Percentiles rank a stretch among this genome's conserved stretches.
Conservation (phyloP, 140 eudicot genomes). For the Cichorium intybus region DNA sequence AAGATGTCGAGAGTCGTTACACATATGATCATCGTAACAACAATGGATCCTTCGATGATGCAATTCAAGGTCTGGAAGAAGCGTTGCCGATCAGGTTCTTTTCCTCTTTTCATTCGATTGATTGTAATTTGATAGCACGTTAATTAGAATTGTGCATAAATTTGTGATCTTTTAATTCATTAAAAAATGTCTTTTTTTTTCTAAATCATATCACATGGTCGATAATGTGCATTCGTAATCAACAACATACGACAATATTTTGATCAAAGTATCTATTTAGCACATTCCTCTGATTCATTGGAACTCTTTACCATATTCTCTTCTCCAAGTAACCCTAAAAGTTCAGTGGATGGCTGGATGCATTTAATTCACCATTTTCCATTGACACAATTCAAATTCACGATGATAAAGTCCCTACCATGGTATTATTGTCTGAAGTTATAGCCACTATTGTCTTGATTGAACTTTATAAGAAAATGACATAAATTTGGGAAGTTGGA, state of each 20-base stretch:
- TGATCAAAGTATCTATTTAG: background rate
- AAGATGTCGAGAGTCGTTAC: conserved; percentile 43
- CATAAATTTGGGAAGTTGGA: background rate
- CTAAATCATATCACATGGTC: background rate
- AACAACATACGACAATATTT: background rate
- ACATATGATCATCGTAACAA: background rate
- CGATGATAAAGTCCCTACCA: too few species aligned
- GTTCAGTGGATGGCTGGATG: too few species aligned
- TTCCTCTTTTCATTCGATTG: conserved; percentile 1
- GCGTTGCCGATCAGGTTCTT: conserved; percentile 63
- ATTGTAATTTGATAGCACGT: background rate
- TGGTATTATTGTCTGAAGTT: background rate
- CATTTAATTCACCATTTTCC: too few species aligned
- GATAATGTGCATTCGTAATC: conserved; percentile 1
- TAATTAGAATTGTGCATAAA: background rate
- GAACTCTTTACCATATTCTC: background rate
- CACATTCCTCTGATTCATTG: background rate
- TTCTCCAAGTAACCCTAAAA: background rate
- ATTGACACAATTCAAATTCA: too few species aligned
- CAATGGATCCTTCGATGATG: conserved; percentile 44
- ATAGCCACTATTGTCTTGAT: too few species aligned
- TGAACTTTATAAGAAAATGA: too few species aligned
- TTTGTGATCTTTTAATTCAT: background rate
- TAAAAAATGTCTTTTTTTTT: too few species aligned
- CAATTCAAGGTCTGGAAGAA: conserved; percentile 56